A percentile compares a stretch with the other conserved stretches of the same genome.
Evolutionary conservation across 2,329 filamentous ascomycete genomes (phyloP).

Genomic region (Trichoderma sp.): DNA sequence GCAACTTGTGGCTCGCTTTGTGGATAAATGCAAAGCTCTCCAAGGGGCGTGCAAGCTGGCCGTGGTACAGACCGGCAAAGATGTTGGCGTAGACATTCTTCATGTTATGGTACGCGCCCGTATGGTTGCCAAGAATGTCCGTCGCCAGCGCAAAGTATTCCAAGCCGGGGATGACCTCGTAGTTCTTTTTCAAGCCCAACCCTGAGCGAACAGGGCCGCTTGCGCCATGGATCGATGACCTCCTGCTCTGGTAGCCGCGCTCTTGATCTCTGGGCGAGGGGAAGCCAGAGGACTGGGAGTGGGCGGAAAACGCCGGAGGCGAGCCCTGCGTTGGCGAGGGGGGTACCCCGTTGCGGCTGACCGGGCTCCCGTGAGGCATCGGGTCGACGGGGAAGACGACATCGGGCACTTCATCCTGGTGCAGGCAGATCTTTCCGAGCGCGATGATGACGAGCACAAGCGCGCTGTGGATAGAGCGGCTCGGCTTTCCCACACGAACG

Average conservation of each 20-base stretch:
- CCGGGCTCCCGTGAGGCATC: slow-evolving; percentile 42
- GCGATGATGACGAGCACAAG: slow-evolving; percentile 82
- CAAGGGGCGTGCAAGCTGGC: slow-evolving; percentile 81
- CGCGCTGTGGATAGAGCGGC: slow-evolving; percentile 74
- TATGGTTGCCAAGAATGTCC: slow-evolving; percentile 80
- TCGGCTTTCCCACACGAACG: slow-evolving; percentile 53
- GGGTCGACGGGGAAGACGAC: slow-evolving; percentile 50
- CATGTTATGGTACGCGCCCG: slow-evolving; percentile 76
- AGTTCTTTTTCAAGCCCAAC: slow-evolving; percentile 56
- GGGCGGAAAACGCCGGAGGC: slow-evolving; percentile 50
- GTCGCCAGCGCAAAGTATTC: slow-evolving; percentile 87
- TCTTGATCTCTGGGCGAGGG: slow-evolving; percentile 58
- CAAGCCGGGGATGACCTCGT: slow-evolving; percentile 85
- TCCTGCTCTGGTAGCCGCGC: slow-evolving; percentile 49
- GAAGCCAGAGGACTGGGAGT: slow-evolving; percentile 54
- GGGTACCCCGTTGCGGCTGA: slow-evolving; percentile 54
- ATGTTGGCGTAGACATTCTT: slow-evolving; percentile 84
- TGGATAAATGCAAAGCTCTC: slow-evolving; percentile 74
- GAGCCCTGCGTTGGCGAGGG: slow-evolving; percentile 59
- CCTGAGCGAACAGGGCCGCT: slow-evolving; percentile 35
- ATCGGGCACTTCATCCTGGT: slow-evolving; percentile 58
- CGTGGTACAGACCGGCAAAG: slow-evolving; percentile 84
- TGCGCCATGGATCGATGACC: slow-evolving; percentile 54
- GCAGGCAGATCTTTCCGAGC: slow-evolving; percentile 76
- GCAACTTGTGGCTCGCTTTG: slow-evolving; percentile 59